A percentile compares a stretch with the other conserved stretches of the same genome.
Conservation (phyloP, 129 eudicot genomes). For the Flaveria sonorensis region DNA sequence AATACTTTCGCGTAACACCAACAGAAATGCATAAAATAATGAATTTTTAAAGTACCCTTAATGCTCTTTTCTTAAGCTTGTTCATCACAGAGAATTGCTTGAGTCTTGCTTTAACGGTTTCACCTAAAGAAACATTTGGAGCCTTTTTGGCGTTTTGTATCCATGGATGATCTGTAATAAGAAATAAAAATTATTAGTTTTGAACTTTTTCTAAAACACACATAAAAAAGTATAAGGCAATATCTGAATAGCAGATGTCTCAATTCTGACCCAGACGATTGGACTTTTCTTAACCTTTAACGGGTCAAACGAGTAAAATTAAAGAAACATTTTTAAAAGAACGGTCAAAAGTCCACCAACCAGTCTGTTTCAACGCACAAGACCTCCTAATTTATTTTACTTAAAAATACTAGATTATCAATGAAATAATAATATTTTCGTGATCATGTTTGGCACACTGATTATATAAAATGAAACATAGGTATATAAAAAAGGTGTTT, state of each 20-base stretch:
- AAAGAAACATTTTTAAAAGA: neutral
- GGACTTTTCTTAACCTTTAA: neutral
- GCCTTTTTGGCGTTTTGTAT: slow-evolving; percentile 89
- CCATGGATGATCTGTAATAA: slow-evolving; percentile 93
- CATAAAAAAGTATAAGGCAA: neutral
- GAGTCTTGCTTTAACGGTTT: slow-evolving; percentile 86
- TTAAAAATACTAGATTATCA: neutral
- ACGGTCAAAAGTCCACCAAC: neutral
- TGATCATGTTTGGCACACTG: neutral
- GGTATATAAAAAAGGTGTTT: neutral
- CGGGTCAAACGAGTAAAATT: neutral
- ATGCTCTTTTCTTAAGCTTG: slow-evolving; percentile 91
- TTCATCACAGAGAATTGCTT: slow-evolving; percentile 95
- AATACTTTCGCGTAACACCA: slow-evolving; percentile 1
- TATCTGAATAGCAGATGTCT: neutral
- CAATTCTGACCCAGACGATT: neutral
- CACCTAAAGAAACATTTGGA: slow-evolving; percentile 90
- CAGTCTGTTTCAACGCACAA: neutral
- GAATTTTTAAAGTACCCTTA: slow-evolving; percentile 51
- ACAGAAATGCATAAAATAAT: neutral
- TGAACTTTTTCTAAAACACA: neutral
- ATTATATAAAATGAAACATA: neutral
- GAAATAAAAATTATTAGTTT: neutral
- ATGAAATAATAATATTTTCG: neutral
- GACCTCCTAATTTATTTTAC: neutral